A percentile compares a stretch with the other conserved stretches of the same genome.
Conservation (phyloP, 768 basidiomycete genomes). For the Kwoniella botswanensis region DNA sequence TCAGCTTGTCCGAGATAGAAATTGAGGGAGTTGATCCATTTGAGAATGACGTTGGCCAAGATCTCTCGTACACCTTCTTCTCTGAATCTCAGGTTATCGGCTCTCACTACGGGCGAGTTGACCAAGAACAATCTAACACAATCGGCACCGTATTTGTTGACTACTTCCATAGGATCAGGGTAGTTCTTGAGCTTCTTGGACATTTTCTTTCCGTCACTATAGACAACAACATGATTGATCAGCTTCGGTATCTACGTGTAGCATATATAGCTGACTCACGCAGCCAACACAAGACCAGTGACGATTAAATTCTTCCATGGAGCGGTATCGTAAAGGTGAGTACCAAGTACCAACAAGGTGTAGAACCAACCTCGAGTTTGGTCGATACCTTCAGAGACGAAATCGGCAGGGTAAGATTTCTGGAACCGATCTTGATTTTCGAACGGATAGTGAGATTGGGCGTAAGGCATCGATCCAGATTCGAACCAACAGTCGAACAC, state of each 20-base stretch:
- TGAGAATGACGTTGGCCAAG: constrained; percentile 90
- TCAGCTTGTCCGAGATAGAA: constrained; percentile 97
- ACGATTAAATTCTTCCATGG: constrained; percentile 99
- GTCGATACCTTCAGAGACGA: constrained; percentile 97
- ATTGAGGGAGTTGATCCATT: constrained; percentile 98
- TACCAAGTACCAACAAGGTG: constrained; percentile 92
- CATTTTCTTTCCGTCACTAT: constrained; percentile 98
- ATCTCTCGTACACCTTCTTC: constrained; percentile 98
- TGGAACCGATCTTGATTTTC: constrained; percentile 92
- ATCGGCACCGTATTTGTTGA: constrained; percentile 91
- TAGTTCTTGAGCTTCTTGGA: constrained; percentile 96
- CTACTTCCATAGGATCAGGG: constrained; percentile 89
- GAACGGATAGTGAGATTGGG: constrained; percentile 96
- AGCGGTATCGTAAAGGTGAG: constrained; percentile 87
- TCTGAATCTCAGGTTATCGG: constrained; percentile 95
- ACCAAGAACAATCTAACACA: constrained; percentile 97
- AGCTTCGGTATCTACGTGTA: not conserved
- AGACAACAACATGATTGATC: not conserved
- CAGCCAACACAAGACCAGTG: constrained; percentile 91
- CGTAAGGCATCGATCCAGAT: constrained; percentile 99
- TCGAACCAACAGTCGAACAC: constrained; percentile 99
- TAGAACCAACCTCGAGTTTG: constrained; percentile 99
- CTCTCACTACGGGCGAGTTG: constrained; percentile 97
- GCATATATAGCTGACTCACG: constrained; percentile 63
- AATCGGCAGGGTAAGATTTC: constrained; percentile 87